Conservation (phyloP, 306 rosid genomes). For the Quercus dentata region DNA sequence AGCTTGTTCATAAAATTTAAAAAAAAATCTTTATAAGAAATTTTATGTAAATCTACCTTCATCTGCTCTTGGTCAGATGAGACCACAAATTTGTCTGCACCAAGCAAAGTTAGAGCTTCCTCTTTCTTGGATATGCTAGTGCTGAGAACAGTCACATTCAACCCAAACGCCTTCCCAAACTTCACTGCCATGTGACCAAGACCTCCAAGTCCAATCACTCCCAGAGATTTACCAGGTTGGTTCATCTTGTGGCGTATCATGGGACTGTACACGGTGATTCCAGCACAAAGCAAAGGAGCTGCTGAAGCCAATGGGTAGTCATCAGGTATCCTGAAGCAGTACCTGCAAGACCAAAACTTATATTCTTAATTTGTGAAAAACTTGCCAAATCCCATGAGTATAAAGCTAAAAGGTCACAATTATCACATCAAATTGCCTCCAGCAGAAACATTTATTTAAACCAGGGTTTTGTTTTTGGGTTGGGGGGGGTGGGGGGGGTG, state of each 20-base stretch:
- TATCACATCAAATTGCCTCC: too few relatives aligned
- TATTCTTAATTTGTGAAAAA: too few relatives aligned
- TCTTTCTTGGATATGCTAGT: slow-evolving; percentile 77
- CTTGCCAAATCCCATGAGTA: too few relatives aligned
- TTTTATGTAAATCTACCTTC: slow-evolving; percentile 34
- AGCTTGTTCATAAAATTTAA: neutral
- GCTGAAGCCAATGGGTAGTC: slow-evolving; percentile 75
- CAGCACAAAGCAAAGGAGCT: slow-evolving; percentile 93
- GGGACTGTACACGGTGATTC: slow-evolving; percentile 79
- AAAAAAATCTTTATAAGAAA: neutral
- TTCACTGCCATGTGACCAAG: too few relatives aligned
- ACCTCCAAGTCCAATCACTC: too few relatives aligned
- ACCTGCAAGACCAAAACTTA: slow-evolving; percentile 36
- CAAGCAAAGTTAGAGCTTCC: slow-evolving; percentile 64
- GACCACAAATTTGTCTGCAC: slow-evolving; percentile 70
- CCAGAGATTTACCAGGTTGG: slow-evolving; percentile 7
- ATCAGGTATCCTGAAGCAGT: slow-evolving; percentile 71
- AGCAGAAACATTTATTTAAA: too few relatives aligned
- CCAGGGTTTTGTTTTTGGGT: too few relatives aligned
- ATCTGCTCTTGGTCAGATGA: slow-evolving; percentile 70
- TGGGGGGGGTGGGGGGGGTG: too few relatives aligned
- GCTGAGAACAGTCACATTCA: slow-evolving; percentile 71
- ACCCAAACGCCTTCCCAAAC: slow-evolving; percentile 69
- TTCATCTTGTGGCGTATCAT: slow-evolving; percentile 85
- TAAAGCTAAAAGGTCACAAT: too few relatives aligned